Evolutionary conservation across 345 rosid genomes (phyloP).

Genomic region (Abelmoschus esculentus): DNA sequence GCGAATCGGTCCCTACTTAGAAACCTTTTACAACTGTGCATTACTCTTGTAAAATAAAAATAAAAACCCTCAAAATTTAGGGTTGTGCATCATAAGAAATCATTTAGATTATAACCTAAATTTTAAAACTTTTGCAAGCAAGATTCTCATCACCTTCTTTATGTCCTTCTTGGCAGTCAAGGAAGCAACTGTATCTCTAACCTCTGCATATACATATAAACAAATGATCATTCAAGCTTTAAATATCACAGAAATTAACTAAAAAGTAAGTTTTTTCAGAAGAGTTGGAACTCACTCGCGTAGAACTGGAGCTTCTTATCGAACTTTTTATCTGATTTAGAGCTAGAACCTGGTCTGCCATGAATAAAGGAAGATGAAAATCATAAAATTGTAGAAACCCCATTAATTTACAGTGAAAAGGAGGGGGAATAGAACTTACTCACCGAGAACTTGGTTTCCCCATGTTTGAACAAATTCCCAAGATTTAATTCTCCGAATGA

Average conservation of each 20-base stretch:
- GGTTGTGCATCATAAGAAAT: background rate
- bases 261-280: background rate
- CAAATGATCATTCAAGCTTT: background rate
- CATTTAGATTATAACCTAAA: background rate
- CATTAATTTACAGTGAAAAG: background rate
- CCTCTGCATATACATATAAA: slow-evolving; percentile 36
- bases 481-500: background rate
- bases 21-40: background rate
- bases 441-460: slow-evolving; percentile 4
- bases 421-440: background rate
- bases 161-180: slow-evolving; percentile 47
- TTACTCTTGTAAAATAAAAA: no score
- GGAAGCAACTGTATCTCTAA: slow-evolving; percentile 47
- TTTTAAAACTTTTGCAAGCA: slow-evolving; percentile 2
- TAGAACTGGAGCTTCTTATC: slow-evolving; percentile 56
- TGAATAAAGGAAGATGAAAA: background rate
- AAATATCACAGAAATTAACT: background rate
- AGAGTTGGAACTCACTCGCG: slow-evolving; percentile 31
- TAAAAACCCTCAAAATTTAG: no score
- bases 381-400: background rate
- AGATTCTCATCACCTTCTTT: slow-evolving; percentile 32
- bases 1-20: background rate
- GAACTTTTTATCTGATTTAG: slow-evolving; percentile 47
- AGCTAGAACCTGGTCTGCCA: slow-evolving; percentile 17
- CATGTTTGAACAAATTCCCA: background rate